A percentile compares a stretch with the other conserved stretches of the same genome.
phyloP scores from a whole-genome alignment of 805 yeast species.

The Schwanniomyces yamadae region DNA sequence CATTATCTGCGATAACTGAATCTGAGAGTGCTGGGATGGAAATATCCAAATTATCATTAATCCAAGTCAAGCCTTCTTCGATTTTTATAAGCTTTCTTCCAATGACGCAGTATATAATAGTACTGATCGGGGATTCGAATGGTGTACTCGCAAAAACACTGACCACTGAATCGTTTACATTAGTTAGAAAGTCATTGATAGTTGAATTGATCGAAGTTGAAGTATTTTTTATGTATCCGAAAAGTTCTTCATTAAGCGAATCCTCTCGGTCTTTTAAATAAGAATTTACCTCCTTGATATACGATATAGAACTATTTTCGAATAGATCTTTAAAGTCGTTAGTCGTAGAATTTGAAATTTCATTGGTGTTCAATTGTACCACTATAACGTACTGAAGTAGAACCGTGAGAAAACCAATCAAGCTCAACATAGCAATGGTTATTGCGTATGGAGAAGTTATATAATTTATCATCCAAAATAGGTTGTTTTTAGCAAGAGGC shows the following conservation, averaged over 20 bases:
- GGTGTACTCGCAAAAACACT: conserved; percentile 68
- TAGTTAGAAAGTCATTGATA: conserved; percentile 51
- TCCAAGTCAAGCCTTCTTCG: conserved; percentile 78
- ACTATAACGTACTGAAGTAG: conserved; percentile 54
- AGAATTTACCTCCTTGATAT: conserved; percentile 45
- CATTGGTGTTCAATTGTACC: conserved; percentile 1
- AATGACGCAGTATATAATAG: conserved; percentile 75
- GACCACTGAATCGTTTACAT: conserved; percentile 58
- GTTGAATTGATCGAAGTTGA: conserved; percentile 62
- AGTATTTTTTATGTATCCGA: conserved; percentile 63
- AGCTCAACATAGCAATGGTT: conserved; percentile 49
- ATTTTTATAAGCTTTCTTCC: conserved; percentile 67
- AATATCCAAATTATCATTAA: conserved; percentile 60
- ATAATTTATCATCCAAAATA: conserved; percentile 49
- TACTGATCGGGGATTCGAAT: conserved; percentile 57
- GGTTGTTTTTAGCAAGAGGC: conserved; percentile 7
- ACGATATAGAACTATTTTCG: conserved; percentile 5
- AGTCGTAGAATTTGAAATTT: background rate
- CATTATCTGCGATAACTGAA: conserved; percentile 5
- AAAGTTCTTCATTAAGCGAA: conserved; percentile 58
- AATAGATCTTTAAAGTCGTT: conserved; percentile 2
- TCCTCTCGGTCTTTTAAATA: conserved; percentile 50
- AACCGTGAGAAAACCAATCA: conserved; percentile 56
- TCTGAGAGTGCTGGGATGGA: conserved; percentile 50
- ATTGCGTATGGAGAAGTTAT: conserved; percentile 53